A percentile compares a stretch with the other conserved stretches of the same genome.
These are phyloP conservation scores for Labyrinthula sp. DNA, from an alignment of 352 stramenopile genomes.

Conservation along the genomic window DNA sequence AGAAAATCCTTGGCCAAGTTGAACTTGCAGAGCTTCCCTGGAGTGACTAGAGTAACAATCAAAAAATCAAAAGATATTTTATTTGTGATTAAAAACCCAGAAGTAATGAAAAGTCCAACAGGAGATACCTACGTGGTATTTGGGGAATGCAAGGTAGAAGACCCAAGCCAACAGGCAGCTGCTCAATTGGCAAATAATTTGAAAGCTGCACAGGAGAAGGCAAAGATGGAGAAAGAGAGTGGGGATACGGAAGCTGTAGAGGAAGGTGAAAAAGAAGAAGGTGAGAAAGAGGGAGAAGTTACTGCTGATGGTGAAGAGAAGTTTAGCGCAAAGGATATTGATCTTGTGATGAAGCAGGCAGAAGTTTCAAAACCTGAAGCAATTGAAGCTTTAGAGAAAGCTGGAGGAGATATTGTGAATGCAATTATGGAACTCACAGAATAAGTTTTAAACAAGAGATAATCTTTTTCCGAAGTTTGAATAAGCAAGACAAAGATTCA, in stretches of 20 bases:
- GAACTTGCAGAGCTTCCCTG: conserved; percentile 78
- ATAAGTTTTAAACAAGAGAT: conserved; percentile 39
- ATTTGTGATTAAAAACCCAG: conserved; percentile 89
- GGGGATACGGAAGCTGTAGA: neutral
- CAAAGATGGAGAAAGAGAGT: neutral
- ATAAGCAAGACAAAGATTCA: too few species aligned
- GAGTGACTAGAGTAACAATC: conserved; percentile 85
- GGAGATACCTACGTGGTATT: conserved; percentile 89
- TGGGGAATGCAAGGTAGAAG: conserved; percentile 83
- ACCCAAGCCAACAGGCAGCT: conserved; percentile 41
- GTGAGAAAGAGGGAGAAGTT: conserved; percentile 1
- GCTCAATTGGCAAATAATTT: conserved; percentile 54
- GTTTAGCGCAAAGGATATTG: conserved; percentile 98
- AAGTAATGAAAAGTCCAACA: conserved; percentile 87
- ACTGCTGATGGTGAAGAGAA: conserved; percentile 40
- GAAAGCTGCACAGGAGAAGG: conserved; percentile 34
- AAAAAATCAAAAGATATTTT: conserved; percentile 89
- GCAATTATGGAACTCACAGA: conserved; percentile 98
- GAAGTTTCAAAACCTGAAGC: conserved; percentile 75
- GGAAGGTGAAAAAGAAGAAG: neutral
- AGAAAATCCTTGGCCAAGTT: conserved; percentile 97
- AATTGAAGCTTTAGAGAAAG: conserved; percentile 82
- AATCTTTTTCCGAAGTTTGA: neutral
- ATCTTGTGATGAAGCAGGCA: conserved; percentile 84
- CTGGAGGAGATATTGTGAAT: conserved; percentile 96